Evolutionary conservation across 371 early-diverging fungal genomes (phyloP), one percentile per base, ranked within the genome.

Genomic region (Saksenaea vasiformis): DNA sequence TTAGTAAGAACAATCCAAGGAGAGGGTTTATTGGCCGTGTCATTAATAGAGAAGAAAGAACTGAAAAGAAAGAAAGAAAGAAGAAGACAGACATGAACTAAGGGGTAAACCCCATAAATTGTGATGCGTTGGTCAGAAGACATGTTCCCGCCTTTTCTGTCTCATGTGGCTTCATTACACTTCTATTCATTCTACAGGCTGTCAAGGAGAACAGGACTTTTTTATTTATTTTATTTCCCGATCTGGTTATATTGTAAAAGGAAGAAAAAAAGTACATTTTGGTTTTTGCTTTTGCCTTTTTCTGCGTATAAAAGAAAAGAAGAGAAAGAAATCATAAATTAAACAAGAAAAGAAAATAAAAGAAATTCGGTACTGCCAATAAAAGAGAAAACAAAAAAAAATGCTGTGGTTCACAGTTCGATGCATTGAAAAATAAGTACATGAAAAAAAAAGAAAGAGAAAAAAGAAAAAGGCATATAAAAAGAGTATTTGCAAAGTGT

Each of bases 401-500:
- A 38, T 60, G 34, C 26, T 47, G 54, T 39, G 56, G 54, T 39
- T 43, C 2, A 13, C 44, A 44, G 44, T 44, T 44, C 63, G 28
- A 63, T 44, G 60, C 65, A 59, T 65, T 43, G 19, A 55, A 31
- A 43, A 65, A 44, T 17, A 38, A 26, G 38, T 31, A 59, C 28
- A 27, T 36, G 35, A 28, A 27, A 14, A 37, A 35, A 44, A 37
- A 51, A 13, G 28, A 27, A 34, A 22, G 54, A 66, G 51, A 36
- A 41, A 39, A 37, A 62, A 56, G n/a, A n/a, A 17, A 51, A 51
- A 34, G 37, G 54, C 55, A 63, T 60, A 67, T 60, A 67, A 61
- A 56, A 62, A 54, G 55, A 54, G 13, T 36, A 38, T 8, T 44
- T 27, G 26, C 28, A 34, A 38, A 54, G 27, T 56, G 34, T 57